Base-by-base conservation (phyloP, 306 rosid species). In the Gastrolobium bilobum region DNA sequence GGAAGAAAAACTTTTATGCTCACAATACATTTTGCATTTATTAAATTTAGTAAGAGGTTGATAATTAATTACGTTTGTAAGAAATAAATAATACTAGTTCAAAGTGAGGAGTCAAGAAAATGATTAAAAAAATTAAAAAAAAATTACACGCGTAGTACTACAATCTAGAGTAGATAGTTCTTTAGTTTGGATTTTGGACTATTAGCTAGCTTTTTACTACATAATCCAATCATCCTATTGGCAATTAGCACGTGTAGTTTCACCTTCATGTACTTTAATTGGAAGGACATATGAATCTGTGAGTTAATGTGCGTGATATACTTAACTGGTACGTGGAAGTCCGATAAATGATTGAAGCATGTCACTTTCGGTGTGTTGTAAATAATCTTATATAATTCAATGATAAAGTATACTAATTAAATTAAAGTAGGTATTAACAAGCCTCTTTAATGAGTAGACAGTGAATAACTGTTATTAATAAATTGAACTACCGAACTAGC, bases 291-390 rank as follows among this genome's bases (percentile, higher is more conserved):
- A 29, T 79, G 57, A 80, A 67, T 57, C 15, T 39, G 3, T 9
- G 13, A 48, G 26, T 61, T 57, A 68, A 61, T 62, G 58, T 75
- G 67, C 78, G 42, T 44, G 50, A 53, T 35, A 64, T 6, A 70
- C 68, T 73, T 74, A 13, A 33, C 52, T 58, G 10, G 34, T 68
- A 82, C 82, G 73, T 76, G 85, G 68, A 65, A 54, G 68, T 15
- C 13, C 8, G 33, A 58, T 15, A 84, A 80, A 84, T 81, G 73
- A 84, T 81, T 84, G 80, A 64, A 66, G 33, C n/a, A 38, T 62
- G 82, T 80, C 68, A 67, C 93, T 90, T 92, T 87, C 75, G 88
- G 84, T 82, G 72, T 70, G 40, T 13, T 57, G 57, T 53, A 20
- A 59, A 86, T 20, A 20, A 20, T 20, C 26, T 29, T 20, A 68